A percentile compares a stretch with the other conserved stretches of the same genome.
Conservation (phyloP, 2,329 filamentous ascomycete genomes). For the Harringtonia lauricola region DNA sequence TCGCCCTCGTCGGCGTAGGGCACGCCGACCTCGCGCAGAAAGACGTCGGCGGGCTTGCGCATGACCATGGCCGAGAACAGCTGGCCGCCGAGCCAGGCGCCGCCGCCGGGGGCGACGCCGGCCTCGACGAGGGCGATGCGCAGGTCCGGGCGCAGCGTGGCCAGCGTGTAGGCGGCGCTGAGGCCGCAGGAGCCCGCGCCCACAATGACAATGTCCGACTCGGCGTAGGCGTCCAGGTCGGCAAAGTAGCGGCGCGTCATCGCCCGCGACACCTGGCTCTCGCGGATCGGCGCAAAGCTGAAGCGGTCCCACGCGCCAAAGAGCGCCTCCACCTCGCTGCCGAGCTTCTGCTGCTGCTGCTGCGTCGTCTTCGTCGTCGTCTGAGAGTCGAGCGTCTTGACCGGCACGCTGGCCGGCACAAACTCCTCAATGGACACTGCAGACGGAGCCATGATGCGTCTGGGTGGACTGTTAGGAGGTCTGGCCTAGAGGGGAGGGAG, state of each 20-base stretch:
- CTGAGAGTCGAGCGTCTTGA: conserved; percentile 36
- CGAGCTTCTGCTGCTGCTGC: no score
- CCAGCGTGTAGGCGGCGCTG: conserved; percentile 74
- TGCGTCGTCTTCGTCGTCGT: conserved; percentile 27
- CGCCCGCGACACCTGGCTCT: conserved; percentile 83
- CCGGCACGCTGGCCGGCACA: conserved; percentile 32
- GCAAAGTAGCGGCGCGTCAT: conserved; percentile 91
- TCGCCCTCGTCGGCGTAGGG: conserved; percentile 80
- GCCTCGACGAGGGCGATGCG: conserved; percentile 89
- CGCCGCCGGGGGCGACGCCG: conserved; percentile 75
- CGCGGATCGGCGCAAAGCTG: conserved; percentile 75
- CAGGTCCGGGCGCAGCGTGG: conserved; percentile 73
- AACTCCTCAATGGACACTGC: conserved; percentile 25
- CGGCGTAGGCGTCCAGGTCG: conserved; percentile 80
- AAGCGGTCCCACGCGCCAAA: conserved; percentile 75
- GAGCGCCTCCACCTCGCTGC: conserved; percentile 18
- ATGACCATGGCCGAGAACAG: conserved; percentile 94
- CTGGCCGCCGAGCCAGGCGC: conserved; percentile 88
- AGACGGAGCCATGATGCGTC: conserved; percentile 60
- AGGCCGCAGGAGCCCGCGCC: conserved; percentile 79
- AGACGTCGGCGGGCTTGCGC: conserved; percentile 82
- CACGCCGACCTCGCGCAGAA: conserved; percentile 70
- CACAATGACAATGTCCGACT: conserved; percentile 89
- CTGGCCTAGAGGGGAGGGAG: conserved; percentile 19
- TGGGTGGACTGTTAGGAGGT: conserved; percentile 16